phyloP scores from a whole-genome alignment of 495 filamentous ascomycete genomes.

The Xylaria curta region DNA sequence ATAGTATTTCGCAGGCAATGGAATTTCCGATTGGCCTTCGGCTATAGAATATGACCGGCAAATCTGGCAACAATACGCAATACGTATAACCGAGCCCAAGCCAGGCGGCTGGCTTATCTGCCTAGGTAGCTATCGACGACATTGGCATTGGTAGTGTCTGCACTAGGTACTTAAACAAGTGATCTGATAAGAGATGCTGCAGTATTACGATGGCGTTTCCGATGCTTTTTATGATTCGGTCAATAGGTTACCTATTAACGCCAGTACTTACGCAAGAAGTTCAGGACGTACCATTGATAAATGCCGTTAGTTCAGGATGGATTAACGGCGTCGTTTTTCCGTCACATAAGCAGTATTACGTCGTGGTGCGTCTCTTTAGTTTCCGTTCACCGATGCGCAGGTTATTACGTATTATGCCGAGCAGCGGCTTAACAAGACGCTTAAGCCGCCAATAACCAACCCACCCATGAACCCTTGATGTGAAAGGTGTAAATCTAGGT shows the following conservation, averaged over 20 bases:
- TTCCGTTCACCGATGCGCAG: not conserved
- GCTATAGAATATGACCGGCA: conserved; percentile 19
- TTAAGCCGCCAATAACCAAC: conserved; percentile 11
- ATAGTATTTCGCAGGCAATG: not conserved
- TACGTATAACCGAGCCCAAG: not conserved
- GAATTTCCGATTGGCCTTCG: conserved; percentile 8
- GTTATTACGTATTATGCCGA: conserved; percentile 8
- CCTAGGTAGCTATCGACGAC: not conserved
- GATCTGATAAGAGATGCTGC: not conserved
- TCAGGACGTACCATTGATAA: no score
- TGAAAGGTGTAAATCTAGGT: not conserved
- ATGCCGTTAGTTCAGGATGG: no score
- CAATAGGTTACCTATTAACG: not conserved
- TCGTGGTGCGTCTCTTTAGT: not conserved
- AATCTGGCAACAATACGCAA: not conserved
- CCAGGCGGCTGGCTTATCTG: not conserved
- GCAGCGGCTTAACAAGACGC: conserved; percentile 4
- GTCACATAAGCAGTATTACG: not conserved
- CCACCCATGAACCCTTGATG: not conserved
- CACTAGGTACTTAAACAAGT: not conserved
- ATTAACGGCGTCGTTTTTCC: no score
- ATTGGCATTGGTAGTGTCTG: no score
- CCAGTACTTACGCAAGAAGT: no score
- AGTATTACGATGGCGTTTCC: not conserved
- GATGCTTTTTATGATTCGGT: not conserved